Evolutionary conservation across 305 asterid genomes (phyloP), one percentile per base, ranked within the genome.

Genomic region (Striga hermonthica): DNA sequence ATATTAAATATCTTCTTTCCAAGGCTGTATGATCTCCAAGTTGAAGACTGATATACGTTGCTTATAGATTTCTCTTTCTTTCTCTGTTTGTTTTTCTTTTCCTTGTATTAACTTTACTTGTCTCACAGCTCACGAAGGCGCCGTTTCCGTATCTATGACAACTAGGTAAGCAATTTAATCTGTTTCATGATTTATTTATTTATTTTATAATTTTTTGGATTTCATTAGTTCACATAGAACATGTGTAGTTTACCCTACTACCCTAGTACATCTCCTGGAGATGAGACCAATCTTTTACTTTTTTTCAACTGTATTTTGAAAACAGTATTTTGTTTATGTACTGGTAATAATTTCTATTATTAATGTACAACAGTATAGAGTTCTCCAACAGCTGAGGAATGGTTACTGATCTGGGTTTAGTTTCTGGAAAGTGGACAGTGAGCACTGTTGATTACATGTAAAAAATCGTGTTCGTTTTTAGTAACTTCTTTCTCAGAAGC

Each of bases 81-180:
- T n/a, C n/a, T n/a, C n/a, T n/a, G n/a, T n/a, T n/a, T 7, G 1
- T 49, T 14, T n/a, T n/a, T 3, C n/a, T n/a, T 22, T 50, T 12
- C 5, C 73, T 55, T 11, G 35, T 55, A 65, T 62, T 57, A 22
- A 40, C 48, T 57, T 35, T 66, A 22, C 59, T 62, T 76, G 60
- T 57, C 31, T 71, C 54, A 9, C 88, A 88, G 95, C 79, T 84
- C 80, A 53, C 81, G 80, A 64, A 84, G 95, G 60, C 87, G 87
- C n/a, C 95, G 71, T 45, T 77, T 89, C 67, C 88, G 91, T 76
- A 84, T 86, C 81, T 76, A 78, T 43, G 89, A 88, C 79, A 78
- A 59, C 79, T 86, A 86, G 90, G 85, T 81, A 76, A 69, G 84
- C 67, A 67, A 2, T 22, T 22, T 22, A 22, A 22, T 22, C 31